Percentiles rank a stretch among this genome's conserved stretches.
Evolutionary conservation across 108 stramenopile genomes (phyloP).

Genomic region (Nitzschia putrida): DNA sequence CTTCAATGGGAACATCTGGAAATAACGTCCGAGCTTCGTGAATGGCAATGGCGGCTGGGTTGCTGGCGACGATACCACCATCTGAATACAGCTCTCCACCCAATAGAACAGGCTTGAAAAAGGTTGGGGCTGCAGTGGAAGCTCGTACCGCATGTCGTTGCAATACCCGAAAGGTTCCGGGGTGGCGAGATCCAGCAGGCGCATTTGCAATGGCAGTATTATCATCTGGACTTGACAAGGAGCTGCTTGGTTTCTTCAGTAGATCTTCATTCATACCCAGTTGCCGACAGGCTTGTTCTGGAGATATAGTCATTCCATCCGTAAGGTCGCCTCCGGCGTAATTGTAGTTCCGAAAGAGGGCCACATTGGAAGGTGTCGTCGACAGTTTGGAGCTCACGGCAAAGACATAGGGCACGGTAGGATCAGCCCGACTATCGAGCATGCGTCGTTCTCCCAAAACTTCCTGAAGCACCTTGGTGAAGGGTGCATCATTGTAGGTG

Average conservation of each 20-base stretch:
- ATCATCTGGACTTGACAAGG: constrained; percentile 7
- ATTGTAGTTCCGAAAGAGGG: constrained; percentile 84
- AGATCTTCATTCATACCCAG: constrained; percentile 57
- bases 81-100: constrained; percentile 86
- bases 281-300: constrained; percentile 61
- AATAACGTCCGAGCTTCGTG: constrained; percentile 84
- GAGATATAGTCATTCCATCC: constrained; percentile 73
- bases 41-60: constrained; percentile 84
- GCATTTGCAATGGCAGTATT: not conserved
- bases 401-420: constrained; percentile 59
- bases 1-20: constrained; percentile 81
- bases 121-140: constrained; percentile 86
- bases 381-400: constrained; percentile 81
- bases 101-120: constrained; percentile 86
- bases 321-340: constrained; percentile 76
- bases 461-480: constrained; percentile 73
- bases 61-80: constrained; percentile 85
- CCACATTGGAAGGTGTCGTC: constrained; percentile 72
- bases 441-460: constrained; percentile 71
- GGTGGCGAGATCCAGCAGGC: constrained; percentile 63
- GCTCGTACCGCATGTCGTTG: constrained; percentile 79
- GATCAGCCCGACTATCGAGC: constrained; percentile 82
- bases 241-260: constrained; percentile 41
- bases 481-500: constrained; percentile 78
- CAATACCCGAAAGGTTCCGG: constrained; percentile 81